Conservation (phyloP, 345 rosid genomes). For the Euphorbia lathyris region DNA sequence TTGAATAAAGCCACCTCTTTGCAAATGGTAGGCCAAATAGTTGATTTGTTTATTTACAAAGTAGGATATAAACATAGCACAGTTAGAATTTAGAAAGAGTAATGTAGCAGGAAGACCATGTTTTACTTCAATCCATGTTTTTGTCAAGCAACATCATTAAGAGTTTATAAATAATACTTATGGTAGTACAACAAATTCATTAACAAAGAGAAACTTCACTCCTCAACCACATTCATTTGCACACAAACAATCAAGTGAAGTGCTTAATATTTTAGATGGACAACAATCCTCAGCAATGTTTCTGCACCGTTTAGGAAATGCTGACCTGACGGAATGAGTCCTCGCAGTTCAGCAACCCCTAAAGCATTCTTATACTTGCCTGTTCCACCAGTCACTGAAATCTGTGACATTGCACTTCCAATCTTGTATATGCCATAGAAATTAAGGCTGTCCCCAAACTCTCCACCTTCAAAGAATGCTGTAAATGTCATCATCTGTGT, state of each 20-base stretch:
- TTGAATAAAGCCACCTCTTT: neutral
- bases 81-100: no score
- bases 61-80: no score
- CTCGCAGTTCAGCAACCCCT: conserved; percentile 66
- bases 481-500: conserved; percentile 97
- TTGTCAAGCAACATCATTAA: neutral
- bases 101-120: neutral
- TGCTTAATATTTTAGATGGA: conserved; percentile 50
- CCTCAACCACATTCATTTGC: conserved; percentile 9
- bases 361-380: conserved; percentile 71
- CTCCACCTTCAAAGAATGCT: conserved; percentile 88
- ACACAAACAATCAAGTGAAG: conserved; percentile 10
- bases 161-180: neutral
- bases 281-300: conserved; percentile 59
- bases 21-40: conserved; percentile 7
- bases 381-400: conserved; percentile 86
- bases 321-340: conserved; percentile 72
- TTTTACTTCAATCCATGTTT: neutral
- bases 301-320: conserved; percentile 65
- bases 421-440: conserved; percentile 75
- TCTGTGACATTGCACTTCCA: conserved; percentile 65
- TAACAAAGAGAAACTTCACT: conserved; percentile 7
- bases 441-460: conserved; percentile 84
- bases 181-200: conserved; percentile 1
- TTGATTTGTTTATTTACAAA: no score